These are phyloP conservation scores for Colletotrichum sp. DNA, from an alignment of 2,329 filamentous ascomycete genomes.

Conservation along the genomic window DNA sequence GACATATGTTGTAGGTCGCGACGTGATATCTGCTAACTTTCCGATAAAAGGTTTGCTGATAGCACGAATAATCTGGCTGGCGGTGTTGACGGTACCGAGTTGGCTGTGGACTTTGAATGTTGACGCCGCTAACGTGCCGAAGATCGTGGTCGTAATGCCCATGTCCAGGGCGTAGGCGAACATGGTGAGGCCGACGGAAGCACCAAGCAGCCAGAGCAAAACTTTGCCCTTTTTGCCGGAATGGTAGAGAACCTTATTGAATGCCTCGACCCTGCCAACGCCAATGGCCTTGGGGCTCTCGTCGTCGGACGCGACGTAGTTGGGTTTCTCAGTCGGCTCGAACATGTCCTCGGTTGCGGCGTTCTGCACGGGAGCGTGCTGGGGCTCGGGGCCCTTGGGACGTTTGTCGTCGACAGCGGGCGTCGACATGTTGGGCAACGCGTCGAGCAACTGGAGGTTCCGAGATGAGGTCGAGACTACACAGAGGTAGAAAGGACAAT, in stretches of 20 bases:
- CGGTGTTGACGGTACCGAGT: constrained; percentile 35
- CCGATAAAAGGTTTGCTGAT: constrained; percentile 43
- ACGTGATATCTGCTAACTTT: constrained; percentile 42
- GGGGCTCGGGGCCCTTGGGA: not conserved
- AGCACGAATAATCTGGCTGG: constrained; percentile 39
- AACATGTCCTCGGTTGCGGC: not conserved
- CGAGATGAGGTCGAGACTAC: not conserved
- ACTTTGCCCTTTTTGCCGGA: constrained; percentile 37
- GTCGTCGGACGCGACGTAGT: not conserved
- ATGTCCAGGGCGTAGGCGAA: constrained; percentile 42
- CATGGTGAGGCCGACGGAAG: constrained; percentile 40
- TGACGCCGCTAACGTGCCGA: constrained; percentile 36
- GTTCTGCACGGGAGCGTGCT: not conserved
- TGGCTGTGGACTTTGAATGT: constrained; percentile 35
- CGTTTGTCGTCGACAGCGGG: not conserved
- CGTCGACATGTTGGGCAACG: not conserved
- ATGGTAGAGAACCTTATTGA: constrained; percentile 43
- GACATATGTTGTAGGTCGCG: constrained; percentile 41
- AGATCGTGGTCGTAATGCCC: constrained; percentile 40
- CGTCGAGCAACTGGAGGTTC: not conserved
- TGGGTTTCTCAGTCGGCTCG: not conserved
- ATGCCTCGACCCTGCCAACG: constrained; percentile 40
- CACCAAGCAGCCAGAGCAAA: constrained; percentile 35
- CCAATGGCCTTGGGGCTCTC: constrained; percentile 19
- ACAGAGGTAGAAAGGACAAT: not conserved